Percentiles rank a stretch among this genome's conserved stretches.
These are phyloP conservation scores for Vanrija humicola DNA, from an alignment of 1,284 basidiomycete genomes.

Conservation along the genomic window DNA sequence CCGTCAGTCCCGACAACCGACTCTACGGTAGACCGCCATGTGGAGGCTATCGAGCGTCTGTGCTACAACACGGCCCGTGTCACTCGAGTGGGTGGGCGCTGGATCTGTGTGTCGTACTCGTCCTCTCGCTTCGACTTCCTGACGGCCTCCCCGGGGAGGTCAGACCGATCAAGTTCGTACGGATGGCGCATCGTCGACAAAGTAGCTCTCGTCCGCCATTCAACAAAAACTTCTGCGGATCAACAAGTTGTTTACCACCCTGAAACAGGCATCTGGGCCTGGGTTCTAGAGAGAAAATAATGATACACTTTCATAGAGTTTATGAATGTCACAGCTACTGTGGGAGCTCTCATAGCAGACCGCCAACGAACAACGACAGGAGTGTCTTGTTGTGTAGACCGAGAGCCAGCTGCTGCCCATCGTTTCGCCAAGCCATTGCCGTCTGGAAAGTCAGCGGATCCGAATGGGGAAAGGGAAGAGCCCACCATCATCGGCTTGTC, in stretches of 20 bases:
- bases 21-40: background rate
- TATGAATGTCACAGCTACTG: background rate
- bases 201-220: background rate
- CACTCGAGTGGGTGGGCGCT: constrained; percentile 18
- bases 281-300: constrained; percentile 2
- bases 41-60: constrained; percentile 26
- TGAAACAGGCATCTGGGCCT: constrained; percentile 12
- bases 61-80: constrained; percentile 25
- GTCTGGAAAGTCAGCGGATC: constrained; percentile 14
- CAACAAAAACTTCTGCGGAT: background rate
- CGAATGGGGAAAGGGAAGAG: background rate
- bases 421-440: constrained; percentile 39
- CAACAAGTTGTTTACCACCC: constrained; percentile 10
- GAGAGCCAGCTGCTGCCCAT: constrained; percentile 39
- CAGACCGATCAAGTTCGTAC: background rate
- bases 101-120: constrained; percentile 41
- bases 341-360: constrained; percentile 6
- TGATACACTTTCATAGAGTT: background rate
- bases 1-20: background rate
- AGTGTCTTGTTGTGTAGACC: constrained; percentile 38
- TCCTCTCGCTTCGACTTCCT: constrained; percentile 28
- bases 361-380: constrained; percentile 30
- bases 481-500: constrained; percentile 40
- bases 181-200: constrained; percentile 5
- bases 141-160: background rate